Percentiles rank a stretch among this genome's conserved stretches.
Evolutionary conservation across 78 protist species (phyloP).

Genomic region (Bigelowiella natans): DNA sequence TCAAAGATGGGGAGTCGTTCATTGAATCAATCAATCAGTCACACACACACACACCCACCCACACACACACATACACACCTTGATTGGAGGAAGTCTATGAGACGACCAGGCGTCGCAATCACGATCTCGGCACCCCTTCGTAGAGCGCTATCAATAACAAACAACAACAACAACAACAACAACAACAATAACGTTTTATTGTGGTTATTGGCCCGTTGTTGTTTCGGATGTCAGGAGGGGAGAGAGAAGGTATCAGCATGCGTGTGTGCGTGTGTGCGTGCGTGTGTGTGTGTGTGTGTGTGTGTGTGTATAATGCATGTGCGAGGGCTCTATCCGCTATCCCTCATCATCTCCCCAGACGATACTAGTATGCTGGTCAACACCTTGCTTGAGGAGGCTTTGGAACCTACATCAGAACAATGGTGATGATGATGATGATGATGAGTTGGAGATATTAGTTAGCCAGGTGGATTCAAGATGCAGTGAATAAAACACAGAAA

Average conservation of each 20-base stretch:
- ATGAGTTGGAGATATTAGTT: background rate
- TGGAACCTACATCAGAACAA: too few species aligned
- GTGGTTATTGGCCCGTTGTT: too few species aligned
- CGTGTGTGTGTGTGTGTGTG: too few species aligned
- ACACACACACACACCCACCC: background rate
- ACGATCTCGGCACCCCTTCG: conserved; percentile 58
- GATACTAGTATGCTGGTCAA: too few species aligned
- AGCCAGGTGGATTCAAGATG: background rate
- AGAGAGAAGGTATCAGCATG: too few species aligned
- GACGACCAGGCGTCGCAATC: conserved; percentile 98
- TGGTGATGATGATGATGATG: background rate
- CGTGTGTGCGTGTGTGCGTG: too few species aligned
- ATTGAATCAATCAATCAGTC: background rate
- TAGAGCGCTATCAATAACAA: conserved; percentile 15
- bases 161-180: too few species aligned
- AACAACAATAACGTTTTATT: too few species aligned
- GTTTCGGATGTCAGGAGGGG: too few species aligned
- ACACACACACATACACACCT: conserved; percentile 15
- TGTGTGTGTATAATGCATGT: background rate
- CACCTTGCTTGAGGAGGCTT: too few species aligned
- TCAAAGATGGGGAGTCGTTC: background rate
- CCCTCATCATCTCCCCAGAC: too few species aligned
- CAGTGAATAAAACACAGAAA: background rate
- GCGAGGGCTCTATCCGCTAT: background rate
- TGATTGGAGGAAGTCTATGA: conserved; percentile 77